Base-by-base conservation (phyloP, 2,329 filamentous ascomycete species). In the Sporothrix dimorphospora region DNA sequence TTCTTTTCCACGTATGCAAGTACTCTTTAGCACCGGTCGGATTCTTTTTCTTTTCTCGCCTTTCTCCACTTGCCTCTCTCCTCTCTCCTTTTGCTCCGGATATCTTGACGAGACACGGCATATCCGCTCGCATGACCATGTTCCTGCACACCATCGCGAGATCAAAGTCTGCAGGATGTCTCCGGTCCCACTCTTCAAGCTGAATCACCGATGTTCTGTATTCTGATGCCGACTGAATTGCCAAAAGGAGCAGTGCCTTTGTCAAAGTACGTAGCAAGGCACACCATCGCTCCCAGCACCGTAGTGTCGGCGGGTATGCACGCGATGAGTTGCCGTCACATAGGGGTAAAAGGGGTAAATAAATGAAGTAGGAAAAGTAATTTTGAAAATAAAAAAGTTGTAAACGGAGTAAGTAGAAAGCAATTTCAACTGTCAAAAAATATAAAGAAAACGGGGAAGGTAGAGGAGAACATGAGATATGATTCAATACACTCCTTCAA, bases 301-400 rank as follows among this genome's bases (percentile, higher is more conserved):
- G 65, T 74, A 71, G 71, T 67, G 71, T 21, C 69, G 71, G 73
- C 73, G 73, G 73, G 69, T 74, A 72, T 72, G 71, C 65, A 73
- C 14, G 53, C 19, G 7, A 65, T 55, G 27, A n/a, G 11, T 30
- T 49, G 47, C 47, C 49, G 61, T 72, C 63, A 69, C 68, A 70
- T n/a, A 53, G 24, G 59, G 59, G 38, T 45, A 65, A 30, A 63
- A 16, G 57, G 57, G 30, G 34, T 21, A 38, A 14, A 42, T 11
- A 19, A 45, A 11, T 45, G n/a, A 61, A 51, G 53, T n/a, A 53
- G 27, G 14, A 19, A 63, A 24, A 34, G 11, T 34, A 12, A 34
- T 12, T 21, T 7, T 1, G 47, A 21, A 9, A 8, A n/a, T n/a
- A n/a, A 6, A 21, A n/a, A 19, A 49, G 19, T 2, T n/a, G 5